phyloP scores from a whole-genome alignment of 2,329 filamentous ascomycete species.

The Cordyceps fumosorosea region DNA sequence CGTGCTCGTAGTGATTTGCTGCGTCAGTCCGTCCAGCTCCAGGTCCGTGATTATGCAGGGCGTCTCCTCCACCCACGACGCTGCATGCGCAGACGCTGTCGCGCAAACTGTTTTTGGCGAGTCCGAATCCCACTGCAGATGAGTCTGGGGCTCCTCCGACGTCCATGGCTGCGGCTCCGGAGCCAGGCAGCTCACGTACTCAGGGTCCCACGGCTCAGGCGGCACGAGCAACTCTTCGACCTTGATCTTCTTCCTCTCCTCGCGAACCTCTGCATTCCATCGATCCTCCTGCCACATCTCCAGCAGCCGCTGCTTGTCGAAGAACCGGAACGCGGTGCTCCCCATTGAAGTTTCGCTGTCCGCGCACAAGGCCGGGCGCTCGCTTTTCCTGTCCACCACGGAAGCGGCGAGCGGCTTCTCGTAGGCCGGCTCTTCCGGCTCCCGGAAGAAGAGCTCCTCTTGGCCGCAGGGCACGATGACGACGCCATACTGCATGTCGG shows the following conservation, averaged over 20 bases:
- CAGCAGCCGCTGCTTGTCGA: background rate
- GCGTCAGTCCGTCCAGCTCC: too few species aligned
- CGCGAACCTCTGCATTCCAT: background rate
- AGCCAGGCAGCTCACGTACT: background rate
- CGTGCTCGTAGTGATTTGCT: too few species aligned
- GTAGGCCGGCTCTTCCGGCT: background rate
- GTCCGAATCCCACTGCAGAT: background rate
- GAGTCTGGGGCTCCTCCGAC: background rate
- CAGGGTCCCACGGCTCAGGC: background rate
- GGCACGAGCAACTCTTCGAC: background rate
- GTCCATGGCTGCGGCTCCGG: background rate
- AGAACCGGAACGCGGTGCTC: background rate
- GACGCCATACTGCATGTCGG: slow-evolving; percentile 1
- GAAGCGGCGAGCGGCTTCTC: background rate
- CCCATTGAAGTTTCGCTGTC: background rate
- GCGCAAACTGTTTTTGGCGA: background rate
- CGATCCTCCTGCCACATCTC: background rate
- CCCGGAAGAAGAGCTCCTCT: background rate
- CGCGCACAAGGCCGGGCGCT: too few species aligned
- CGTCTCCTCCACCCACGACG: too few species aligned
- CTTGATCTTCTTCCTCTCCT: background rate
- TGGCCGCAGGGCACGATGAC: background rate
- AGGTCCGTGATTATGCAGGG: too few species aligned
- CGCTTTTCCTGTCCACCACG: background rate
- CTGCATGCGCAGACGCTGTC: too few species aligned